These are phyloP conservation scores for Letharia lupina DNA, from an alignment of 495 filamentous ascomycete genomes.

Conservation along the genomic window DNA sequence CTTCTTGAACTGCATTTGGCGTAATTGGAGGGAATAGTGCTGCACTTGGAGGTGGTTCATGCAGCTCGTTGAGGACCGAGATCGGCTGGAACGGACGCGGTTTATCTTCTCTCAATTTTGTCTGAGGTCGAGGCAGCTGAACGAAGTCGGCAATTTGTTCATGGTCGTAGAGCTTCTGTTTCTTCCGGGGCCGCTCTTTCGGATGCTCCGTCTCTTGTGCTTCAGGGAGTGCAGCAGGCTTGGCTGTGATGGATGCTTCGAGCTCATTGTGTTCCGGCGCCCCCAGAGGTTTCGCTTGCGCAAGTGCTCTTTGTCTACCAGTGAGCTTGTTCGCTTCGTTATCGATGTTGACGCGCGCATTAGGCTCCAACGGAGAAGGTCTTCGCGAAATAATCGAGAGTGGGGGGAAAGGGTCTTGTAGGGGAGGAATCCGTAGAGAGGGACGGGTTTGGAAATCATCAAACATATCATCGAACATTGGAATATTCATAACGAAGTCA, in stretches of 20 bases:
- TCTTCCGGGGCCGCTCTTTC: slow-evolving; percentile 33
- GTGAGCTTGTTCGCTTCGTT: slow-evolving; percentile 32
- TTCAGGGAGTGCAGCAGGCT: slow-evolving; percentile 25
- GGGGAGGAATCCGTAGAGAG: slow-evolving; percentile 42
- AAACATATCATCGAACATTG: slow-evolving; percentile 23
- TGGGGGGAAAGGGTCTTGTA: slow-evolving; percentile 34
- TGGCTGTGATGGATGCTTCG: slow-evolving; percentile 13
- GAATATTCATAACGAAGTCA: slow-evolving; percentile 14
- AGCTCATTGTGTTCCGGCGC: slow-evolving; percentile 15
- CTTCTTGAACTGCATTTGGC: slow-evolving; percentile 19
- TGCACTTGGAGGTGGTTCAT: slow-evolving; percentile 67
- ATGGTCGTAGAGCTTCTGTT: slow-evolving; percentile 31
- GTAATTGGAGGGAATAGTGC: slow-evolving; percentile 63
- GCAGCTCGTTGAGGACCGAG: slow-evolving; percentile 64
- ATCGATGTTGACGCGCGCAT: slow-evolving; percentile 34
- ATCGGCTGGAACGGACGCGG: slow-evolving; percentile 42
- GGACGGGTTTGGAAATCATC: slow-evolving; percentile 40
- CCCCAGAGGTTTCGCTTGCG: slow-evolving; percentile 27
- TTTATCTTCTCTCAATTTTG: slow-evolving; percentile 40
- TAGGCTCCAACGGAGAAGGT: slow-evolving; percentile 42
- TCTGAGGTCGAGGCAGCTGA: slow-evolving; percentile 41
- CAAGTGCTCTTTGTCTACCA: slow-evolving; percentile 25
- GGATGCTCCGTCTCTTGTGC: slow-evolving; percentile 34
- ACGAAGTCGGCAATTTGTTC: slow-evolving; percentile 45
- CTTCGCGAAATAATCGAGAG: slow-evolving; percentile 32